These are phyloP conservation scores for Neurospora tetrasperma DNA, from an alignment of 495 filamentous ascomycete species.

Conservation along the genomic window DNA sequence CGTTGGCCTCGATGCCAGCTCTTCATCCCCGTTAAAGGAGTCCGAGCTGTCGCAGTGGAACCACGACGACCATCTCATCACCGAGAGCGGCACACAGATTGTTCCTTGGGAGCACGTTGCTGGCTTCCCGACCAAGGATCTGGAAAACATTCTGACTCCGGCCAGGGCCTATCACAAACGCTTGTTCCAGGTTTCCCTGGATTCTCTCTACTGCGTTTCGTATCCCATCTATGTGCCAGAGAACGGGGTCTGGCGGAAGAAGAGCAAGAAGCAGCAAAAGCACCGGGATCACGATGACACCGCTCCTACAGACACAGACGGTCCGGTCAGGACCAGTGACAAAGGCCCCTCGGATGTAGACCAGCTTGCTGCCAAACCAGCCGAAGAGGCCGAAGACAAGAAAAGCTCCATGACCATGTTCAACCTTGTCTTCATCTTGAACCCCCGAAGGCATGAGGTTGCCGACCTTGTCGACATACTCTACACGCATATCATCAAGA, in stretches of 20 bases:
- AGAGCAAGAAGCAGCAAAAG: constrained; percentile 40
- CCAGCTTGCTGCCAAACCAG: constrained; percentile 26
- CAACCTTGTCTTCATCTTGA: constrained; percentile 86
- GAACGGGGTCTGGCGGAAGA: constrained; percentile 81
- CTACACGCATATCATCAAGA: constrained; percentile 79
- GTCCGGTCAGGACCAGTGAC: constrained; percentile 8
- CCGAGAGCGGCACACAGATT: constrained; percentile 41
- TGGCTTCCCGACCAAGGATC: constrained; percentile 63
- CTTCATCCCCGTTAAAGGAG: constrained; percentile 24
- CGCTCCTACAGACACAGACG: constrained; percentile 2
- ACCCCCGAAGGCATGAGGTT: constrained; percentile 66
- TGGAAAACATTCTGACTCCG: constrained; percentile 78
- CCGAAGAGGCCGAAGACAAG: constrained; percentile 44
- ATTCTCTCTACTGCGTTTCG: constrained; percentile 75
- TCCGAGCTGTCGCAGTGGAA: constrained; percentile 42
- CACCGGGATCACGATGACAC: constrained; percentile 17
- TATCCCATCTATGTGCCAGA: constrained; percentile 80
- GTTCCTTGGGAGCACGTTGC: constrained; percentile 70
- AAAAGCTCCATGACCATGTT: constrained; percentile 80
- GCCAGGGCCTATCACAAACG: constrained; percentile 71
- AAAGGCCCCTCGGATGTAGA: constrained; percentile 17
- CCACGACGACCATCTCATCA: constrained; percentile 44
- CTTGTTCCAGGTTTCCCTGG: constrained; percentile 76
- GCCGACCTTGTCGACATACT: constrained; percentile 65
- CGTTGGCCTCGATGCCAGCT: constrained; percentile 17